These are phyloP conservation scores for Plantago lanceolata DNA, from an alignment of 305 asterid species.

Conservation along the genomic window DNA sequence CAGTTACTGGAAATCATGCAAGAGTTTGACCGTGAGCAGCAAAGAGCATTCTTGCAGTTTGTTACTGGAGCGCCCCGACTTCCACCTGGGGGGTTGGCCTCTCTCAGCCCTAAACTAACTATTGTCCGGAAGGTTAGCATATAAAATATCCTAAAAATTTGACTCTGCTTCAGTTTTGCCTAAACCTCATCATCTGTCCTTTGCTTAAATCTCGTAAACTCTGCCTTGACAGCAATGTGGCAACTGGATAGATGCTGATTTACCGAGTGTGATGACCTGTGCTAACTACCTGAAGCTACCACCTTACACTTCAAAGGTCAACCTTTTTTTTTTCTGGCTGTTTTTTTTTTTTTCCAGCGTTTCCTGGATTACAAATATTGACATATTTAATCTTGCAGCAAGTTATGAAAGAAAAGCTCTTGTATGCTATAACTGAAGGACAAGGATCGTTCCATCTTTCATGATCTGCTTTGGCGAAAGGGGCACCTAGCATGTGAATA, in stretches of 20 bases:
- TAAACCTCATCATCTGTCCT: neutral
- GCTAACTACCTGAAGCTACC: conserved; percentile 96
- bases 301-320: conserved; percentile 85
- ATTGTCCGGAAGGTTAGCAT: conserved; percentile 78
- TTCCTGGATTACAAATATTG: too few relatives aligned
- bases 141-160: neutral
- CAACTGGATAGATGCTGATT: conserved; percentile 55
- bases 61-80: conserved; percentile 97
- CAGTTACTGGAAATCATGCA: conserved; percentile 81
- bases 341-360: too few relatives aligned
- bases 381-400: conserved; percentile 43
- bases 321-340: neutral
- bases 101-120: conserved; percentile 89
- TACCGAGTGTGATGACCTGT: conserved; percentile 98
- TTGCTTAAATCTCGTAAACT: neutral
- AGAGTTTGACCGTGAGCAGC: conserved; percentile 73
- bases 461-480: too few relatives aligned
- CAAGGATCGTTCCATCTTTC: conserved; percentile 81
- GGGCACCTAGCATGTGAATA: too few relatives aligned
- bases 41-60: conserved; percentile 87
- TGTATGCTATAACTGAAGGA: conserved; percentile 89
- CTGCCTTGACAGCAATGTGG: conserved; percentile 59
- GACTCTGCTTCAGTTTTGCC: too few relatives aligned
- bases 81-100: conserved; percentile 86
- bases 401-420: conserved; percentile 73